phyloP scores from a whole-genome alignment of 2,329 filamentous ascomycete species.

The Aspergillus amoenus region DNA sequence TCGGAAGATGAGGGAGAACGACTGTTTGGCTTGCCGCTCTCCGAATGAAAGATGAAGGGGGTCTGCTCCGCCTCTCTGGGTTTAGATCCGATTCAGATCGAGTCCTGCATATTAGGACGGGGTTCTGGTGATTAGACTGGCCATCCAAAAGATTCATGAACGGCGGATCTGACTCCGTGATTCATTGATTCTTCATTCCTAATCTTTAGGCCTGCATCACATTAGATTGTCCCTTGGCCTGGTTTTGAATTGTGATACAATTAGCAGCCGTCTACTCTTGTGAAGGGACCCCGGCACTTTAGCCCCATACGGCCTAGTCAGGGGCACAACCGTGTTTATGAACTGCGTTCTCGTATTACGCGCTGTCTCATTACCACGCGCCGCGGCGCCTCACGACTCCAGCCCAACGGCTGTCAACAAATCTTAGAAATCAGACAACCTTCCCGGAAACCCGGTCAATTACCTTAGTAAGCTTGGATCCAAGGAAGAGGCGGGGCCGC shows the following conservation, averaged over 20 bases:
- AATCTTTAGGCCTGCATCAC: too few species aligned
- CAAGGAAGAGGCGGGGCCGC: background rate
- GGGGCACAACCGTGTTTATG: slow-evolving; percentile 12
- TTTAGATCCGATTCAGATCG: slow-evolving; percentile 6
- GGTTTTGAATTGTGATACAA: too few species aligned
- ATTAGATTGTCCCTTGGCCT: too few species aligned
- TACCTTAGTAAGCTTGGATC: background rate
- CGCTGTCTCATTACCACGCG: background rate
- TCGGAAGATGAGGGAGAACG: background rate
- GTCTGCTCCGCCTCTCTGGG: background rate
- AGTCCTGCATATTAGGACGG: background rate
- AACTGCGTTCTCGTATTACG: background rate
- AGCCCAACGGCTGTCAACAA: slow-evolving; percentile 5
- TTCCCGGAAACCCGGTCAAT: background rate
- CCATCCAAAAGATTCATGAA: background rate
- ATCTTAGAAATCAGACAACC: background rate
- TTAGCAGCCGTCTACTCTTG: too few species aligned
- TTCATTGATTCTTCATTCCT: background rate
- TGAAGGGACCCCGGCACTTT: background rate
- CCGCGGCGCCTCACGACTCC: background rate
- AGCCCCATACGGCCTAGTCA: slow-evolving; percentile 12
- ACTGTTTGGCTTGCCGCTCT: background rate
- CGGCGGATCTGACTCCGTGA: background rate
- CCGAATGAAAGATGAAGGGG: background rate
- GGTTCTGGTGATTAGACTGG: background rate